phyloP scores from a whole-genome alignment of 176 grass and related monocot genomes.

The Guadua angustifolia region DNA sequence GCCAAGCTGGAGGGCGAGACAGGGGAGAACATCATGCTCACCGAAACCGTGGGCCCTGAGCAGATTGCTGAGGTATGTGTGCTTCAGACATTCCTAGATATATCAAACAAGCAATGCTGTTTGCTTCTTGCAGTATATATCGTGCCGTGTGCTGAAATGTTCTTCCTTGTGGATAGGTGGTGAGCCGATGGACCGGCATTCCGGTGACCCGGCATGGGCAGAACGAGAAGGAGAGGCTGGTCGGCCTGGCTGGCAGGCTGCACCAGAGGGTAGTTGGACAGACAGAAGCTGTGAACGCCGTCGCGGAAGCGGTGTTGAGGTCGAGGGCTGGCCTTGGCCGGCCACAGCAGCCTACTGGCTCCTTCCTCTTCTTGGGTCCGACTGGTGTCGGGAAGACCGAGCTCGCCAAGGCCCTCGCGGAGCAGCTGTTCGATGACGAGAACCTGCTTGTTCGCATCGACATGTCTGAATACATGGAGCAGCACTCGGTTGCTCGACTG shows the following conservation, averaged over 20 bases:
- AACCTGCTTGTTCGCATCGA: slow-evolving; percentile 91
- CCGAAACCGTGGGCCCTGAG: slow-evolving; percentile 74
- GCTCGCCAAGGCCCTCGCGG: slow-evolving; percentile 91
- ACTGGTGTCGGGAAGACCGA: slow-evolving; percentile 95
- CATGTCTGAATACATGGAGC: slow-evolving; percentile 99
- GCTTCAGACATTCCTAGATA: background rate
- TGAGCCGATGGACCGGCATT: slow-evolving; percentile 85
- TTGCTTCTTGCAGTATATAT: background rate
- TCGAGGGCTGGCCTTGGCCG: slow-evolving; percentile 84
- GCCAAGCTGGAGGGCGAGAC: slow-evolving; percentile 73
- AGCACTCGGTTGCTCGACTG: slow-evolving; percentile 84
- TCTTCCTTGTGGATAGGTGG: slow-evolving; percentile 48
- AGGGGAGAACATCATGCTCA: slow-evolving; percentile 79
- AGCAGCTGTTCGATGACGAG: slow-evolving; percentile 95
- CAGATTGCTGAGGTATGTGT: slow-evolving; percentile 72
- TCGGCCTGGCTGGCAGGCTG: slow-evolving; percentile 70
- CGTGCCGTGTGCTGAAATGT: slow-evolving; percentile 12
- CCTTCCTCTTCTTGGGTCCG: slow-evolving; percentile 89
- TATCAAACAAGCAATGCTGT: background rate
- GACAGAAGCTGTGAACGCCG: slow-evolving; percentile 68
- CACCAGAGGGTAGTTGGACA: slow-evolving; percentile 71
- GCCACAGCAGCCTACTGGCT: slow-evolving; percentile 88
- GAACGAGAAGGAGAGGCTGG: slow-evolving; percentile 73
- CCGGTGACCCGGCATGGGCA: slow-evolving; percentile 85
- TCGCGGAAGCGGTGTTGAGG: slow-evolving; percentile 81